Evolutionary conservation across 2,329 filamentous ascomycete species (phyloP), one percentile per base, ranked within the genome.

Genomic region (Aureobasidium sp.): DNA sequence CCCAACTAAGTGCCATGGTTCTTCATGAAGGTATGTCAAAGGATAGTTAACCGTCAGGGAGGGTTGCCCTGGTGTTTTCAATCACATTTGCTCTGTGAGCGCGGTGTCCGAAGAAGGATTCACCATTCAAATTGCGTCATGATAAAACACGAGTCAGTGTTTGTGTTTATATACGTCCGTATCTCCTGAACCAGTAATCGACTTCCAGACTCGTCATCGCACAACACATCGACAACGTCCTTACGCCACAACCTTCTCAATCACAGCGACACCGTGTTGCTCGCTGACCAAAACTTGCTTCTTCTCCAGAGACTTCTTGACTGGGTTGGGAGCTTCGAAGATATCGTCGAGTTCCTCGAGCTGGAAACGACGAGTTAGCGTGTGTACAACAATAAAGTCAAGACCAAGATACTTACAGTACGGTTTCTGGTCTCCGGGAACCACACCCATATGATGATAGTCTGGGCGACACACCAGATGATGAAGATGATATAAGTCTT

Each of bases 341-440:
- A 64, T 65, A 8, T 61, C 65, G 24, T 64, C 64, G 15, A 70
- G 62, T 56, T 70, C 68, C 50, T 70, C 68, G 50, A 79, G 70
- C n/a, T 57, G 9, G 3, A 7, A 53, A 6, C 3, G 3, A 53
- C 2, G 5, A 7, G 17, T 54, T 6, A 54, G 50, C 9, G 19
- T 6, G 6, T 17, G 17, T 52, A 5, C 22, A 40, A 15, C 11
- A 6, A 19, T 11, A 8, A n/a, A 5, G 5, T 9, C 1, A 11
- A 8, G 14, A 6, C 19, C 2, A 17, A 2, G 3, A 8, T 42
- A 56, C 53, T 45, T 57, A 57, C 53, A 57, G 73, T 77, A 63
- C 72, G 68, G 45, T 61, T 61, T 27, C 56, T 61, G 1, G 76
- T 78, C 66, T 78, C 76, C 24, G 75, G 70, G 66, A 74, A 76